A percentile compares a stretch with the other conserved stretches of the same genome.
Conservation (phyloP, 768 basidiomycete genomes). For the Lactarius vividus region DNA sequence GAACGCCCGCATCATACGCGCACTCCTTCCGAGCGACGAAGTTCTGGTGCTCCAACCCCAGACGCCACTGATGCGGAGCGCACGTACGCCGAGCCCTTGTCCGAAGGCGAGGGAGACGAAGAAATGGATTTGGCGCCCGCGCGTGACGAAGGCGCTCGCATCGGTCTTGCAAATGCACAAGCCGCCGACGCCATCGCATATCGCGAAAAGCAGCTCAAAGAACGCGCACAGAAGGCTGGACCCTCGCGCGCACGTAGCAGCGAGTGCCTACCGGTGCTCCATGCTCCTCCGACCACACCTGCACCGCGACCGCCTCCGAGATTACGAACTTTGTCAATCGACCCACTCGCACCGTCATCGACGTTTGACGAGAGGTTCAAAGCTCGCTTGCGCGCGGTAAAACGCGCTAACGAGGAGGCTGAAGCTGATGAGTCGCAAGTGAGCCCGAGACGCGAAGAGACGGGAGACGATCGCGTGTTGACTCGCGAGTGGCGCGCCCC, state of each 20-base stretch:
- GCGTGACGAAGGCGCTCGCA: constrained; percentile 76
- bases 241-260: constrained; percentile 32
- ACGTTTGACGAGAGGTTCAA: constrained; percentile 83
- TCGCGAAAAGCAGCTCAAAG: constrained; percentile 77
- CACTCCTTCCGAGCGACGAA: constrained; percentile 27
- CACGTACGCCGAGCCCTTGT: constrained; percentile 82
- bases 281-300: constrained; percentile 30
- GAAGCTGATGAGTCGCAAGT: constrained; percentile 37
- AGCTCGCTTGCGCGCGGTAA: constrained; percentile 54
- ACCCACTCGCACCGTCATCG: constrained; percentile 81
- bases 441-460: constrained; percentile 18
- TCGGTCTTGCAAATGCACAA: constrained; percentile 68
- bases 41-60: constrained; percentile 44
- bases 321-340: constrained; percentile 54
- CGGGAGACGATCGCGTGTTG: constrained; percentile 51
- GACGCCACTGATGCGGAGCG: constrained; percentile 38
- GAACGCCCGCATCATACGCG: constrained; percentile 65
- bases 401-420: constrained; percentile 40
- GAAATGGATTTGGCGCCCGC: constrained; percentile 64
- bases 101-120: constrained; percentile 94
- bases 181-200: constrained; percentile 84
- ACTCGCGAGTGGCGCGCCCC: constrained; percentile 75
- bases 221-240: constrained; percentile 31
- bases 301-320: constrained; percentile 23
- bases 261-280: constrained; percentile 42